Conservation (phyloP, 805 yeast genomes). For the Nakazawaea wickerhamii region DNA sequence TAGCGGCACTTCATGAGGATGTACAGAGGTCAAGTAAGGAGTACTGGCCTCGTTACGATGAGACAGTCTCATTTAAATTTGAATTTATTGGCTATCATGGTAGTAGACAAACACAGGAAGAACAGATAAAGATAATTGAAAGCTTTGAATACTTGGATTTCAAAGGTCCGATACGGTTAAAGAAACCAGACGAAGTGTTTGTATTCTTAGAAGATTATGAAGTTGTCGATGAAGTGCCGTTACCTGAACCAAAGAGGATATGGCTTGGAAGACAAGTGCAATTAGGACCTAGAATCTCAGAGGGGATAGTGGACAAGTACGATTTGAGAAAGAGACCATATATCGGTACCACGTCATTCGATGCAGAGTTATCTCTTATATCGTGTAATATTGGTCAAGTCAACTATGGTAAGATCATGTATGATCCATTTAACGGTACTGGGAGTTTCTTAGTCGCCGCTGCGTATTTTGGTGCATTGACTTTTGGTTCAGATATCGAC, state of each 20-base stretch:
- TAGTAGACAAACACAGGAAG: constrained; percentile 39
- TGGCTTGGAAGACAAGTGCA: constrained; percentile 77
- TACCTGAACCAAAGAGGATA: constrained; percentile 41
- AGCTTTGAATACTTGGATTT: constrained; percentile 65
- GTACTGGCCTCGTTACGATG: constrained; percentile 25
- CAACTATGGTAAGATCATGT: constrained; percentile 56
- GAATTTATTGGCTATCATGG: constrained; percentile 79
- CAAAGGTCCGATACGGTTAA: constrained; percentile 74
- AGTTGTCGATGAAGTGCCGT: constrained; percentile 38
- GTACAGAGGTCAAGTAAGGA: constrained; percentile 29
- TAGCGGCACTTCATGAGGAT: constrained; percentile 53
- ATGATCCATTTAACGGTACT: constrained; percentile 96
- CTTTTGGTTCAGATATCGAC: constrained; percentile 89
- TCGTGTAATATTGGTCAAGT: constrained; percentile 86
- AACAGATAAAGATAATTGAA: constrained; percentile 62
- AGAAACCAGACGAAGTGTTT: constrained; percentile 65
- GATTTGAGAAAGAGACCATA: constrained; percentile 79
- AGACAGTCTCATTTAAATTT: constrained; percentile 64
- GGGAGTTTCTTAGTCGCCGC: constrained; percentile 92
- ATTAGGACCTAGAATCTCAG: constrained; percentile 49
- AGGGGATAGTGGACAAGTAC: constrained; percentile 65
- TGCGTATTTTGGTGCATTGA: constrained; percentile 73
- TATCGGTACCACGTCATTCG: constrained; percentile 96
- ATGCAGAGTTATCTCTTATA: constrained; percentile 84
- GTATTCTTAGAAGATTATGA: constrained; percentile 72